A percentile compares a stretch with the other conserved stretches of the same genome.
These are phyloP conservation scores for Colletotrichum plurivorum DNA, from an alignment of 2,329 filamentous ascomycete species.

Conservation along the genomic window DNA sequence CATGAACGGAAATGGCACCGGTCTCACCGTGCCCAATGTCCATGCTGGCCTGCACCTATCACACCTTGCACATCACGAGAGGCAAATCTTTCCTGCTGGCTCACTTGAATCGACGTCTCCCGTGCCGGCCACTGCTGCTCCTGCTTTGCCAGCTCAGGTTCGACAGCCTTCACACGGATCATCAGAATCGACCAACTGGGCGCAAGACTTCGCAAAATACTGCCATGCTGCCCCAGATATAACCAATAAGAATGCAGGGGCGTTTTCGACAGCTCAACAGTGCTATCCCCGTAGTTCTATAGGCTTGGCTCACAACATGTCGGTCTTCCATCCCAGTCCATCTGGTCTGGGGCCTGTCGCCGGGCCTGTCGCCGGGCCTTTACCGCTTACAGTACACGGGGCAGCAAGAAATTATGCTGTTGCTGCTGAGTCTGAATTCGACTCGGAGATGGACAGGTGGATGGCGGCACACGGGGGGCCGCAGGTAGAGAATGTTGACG, in stretches of 20 bases:
- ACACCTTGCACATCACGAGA: background rate
- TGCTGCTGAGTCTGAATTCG: constrained; percentile 52
- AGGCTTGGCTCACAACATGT: background rate
- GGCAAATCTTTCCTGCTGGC: background rate
- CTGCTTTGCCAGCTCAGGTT: background rate
- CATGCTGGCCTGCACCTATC: background rate
- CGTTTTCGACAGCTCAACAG: background rate
- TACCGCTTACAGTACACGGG: background rate
- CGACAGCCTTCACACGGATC: background rate
- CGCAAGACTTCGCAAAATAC: constrained; percentile 33
- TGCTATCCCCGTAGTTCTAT: background rate
- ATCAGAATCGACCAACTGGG: constrained; percentile 17
- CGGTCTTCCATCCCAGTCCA: background rate
- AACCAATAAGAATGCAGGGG: background rate
- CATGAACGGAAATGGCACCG: constrained; percentile 45
- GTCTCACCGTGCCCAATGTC: background rate
- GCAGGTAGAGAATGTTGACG: constrained; percentile 56
- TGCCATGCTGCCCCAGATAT: background rate
- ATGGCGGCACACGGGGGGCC: constrained; percentile 52
- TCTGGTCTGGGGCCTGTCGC: background rate
- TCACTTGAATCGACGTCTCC: background rate
- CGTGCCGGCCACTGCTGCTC: background rate
- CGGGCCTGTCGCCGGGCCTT: background rate
- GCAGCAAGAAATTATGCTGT: background rate
- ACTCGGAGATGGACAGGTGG: constrained; percentile 58